A percentile compares a stretch with the other conserved stretches of the same genome.
phyloP scores from a whole-genome alignment of 108 stramenopile species.

The Skeletonema marinoi region DNA sequence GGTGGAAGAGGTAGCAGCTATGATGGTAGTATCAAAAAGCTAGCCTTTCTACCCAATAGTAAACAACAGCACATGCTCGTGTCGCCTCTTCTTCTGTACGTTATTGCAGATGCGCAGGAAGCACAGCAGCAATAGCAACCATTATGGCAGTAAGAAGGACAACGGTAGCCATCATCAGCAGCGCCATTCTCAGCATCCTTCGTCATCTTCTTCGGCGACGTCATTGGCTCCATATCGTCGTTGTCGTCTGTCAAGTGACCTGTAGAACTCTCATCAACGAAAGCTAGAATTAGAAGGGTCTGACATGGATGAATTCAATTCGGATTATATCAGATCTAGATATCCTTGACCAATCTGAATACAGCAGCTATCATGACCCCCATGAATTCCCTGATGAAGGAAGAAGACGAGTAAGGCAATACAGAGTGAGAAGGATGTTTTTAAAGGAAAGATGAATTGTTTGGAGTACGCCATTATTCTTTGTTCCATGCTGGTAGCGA shows the following conservation, averaged over 20 bases:
- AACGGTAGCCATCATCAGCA: neutral
- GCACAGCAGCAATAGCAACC: neutral
- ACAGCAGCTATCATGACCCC: neutral
- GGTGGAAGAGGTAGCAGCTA: neutral
- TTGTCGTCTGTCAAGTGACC: neutral
- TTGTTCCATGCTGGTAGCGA: neutral
- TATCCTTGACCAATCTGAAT: neutral
- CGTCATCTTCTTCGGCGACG: neutral
- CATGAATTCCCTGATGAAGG: conserved; percentile 19
- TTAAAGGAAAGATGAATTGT: neutral
- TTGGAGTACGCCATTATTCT: neutral
- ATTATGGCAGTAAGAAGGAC: neutral
- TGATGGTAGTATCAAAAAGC: neutral
- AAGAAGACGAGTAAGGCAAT: neutral
- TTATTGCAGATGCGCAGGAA: too few species aligned
- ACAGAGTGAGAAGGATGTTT: neutral
- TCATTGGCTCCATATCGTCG: neutral
- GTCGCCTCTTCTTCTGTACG: neutral
- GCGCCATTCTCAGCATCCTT: too few species aligned
- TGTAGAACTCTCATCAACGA: neutral
- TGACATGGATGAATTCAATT: neutral
- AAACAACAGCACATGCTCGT: neutral
- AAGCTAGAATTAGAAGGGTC: neutral
- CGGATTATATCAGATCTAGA: neutral
- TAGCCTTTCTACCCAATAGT: neutral